Percentiles rank a stretch among this genome's conserved stretches.
phyloP scores from a whole-genome alignment of 179 eudicot genomes.

The Monotropa hypopitys region DNA sequence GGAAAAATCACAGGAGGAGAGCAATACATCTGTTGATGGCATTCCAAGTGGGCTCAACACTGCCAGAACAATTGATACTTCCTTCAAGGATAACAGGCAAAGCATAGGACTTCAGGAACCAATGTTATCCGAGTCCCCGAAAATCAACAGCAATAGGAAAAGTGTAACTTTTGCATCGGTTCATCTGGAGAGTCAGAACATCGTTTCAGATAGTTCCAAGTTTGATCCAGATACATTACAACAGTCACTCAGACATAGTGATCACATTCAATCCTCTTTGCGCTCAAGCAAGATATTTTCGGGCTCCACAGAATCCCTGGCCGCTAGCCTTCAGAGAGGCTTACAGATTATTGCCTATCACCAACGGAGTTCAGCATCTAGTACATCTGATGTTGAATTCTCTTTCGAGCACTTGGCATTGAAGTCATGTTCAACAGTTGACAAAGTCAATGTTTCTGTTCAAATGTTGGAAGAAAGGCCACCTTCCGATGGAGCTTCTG shows the following conservation, averaged over 20 bases:
- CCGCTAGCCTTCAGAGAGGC: conserved; percentile 85
- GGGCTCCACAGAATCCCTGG: conserved; percentile 75
- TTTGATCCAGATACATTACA: conserved; percentile 22
- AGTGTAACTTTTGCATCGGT: conserved; percentile 34
- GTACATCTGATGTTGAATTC: conserved; percentile 51
- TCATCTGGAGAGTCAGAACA: conserved; percentile 26
- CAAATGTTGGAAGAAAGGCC: conserved; percentile 35
- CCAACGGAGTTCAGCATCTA: conserved; percentile 44
- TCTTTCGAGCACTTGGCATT: conserved; percentile 81
- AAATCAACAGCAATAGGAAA: conserved; percentile 47
- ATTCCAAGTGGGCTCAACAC: background rate
- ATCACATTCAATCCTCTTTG: conserved; percentile 51
- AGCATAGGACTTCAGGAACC: conserved; percentile 55
- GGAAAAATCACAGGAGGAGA: conserved; percentile 11
- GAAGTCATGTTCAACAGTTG: conserved; percentile 52
- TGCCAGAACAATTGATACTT: conserved; percentile 12
- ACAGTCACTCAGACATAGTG: conserved; percentile 31
- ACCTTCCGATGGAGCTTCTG: conserved; percentile 16
- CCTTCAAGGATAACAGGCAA: conserved; percentile 25
- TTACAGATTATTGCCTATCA: conserved; percentile 67
- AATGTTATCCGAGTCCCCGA: conserved; percentile 69
- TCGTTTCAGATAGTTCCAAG: conserved; percentile 29
- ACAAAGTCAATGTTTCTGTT: conserved; percentile 47
- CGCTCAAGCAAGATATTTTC: conserved; percentile 55
- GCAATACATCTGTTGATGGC: background rate